Evolutionary conservation across 768 basidiomycete species (phyloP).

Genomic region (Leccinum imitatum): DNA sequence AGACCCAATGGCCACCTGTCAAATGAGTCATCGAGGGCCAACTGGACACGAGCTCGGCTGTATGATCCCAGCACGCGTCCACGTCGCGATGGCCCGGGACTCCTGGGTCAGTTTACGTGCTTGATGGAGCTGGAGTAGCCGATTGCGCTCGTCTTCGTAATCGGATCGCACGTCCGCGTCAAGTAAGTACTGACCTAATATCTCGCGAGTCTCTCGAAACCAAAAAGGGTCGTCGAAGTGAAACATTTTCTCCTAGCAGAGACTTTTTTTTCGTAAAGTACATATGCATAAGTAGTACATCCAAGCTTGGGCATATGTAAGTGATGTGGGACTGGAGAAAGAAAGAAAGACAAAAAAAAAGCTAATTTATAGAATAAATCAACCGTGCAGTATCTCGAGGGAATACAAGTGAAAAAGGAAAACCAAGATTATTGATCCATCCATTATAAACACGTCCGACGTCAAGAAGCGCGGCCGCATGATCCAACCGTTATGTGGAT

Average conservation of each 20-base stretch:
- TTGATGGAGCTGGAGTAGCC: not conserved
- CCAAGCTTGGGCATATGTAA: not conserved
- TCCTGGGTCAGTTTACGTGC: not conserved
- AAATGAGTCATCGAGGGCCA: not conserved
- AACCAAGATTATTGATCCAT: constrained; percentile 5
- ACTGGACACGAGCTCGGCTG: not conserved
- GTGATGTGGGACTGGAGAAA: not conserved
- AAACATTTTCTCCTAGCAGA: not conserved
- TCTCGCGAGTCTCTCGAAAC: not conserved
- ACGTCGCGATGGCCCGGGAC: too few species aligned
- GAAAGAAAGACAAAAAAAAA: not conserved
- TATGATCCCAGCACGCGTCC: too few species aligned
- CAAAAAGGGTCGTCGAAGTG: not conserved
- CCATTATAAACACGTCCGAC: not conserved
- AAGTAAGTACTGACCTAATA: not conserved
- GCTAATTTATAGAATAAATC: constrained; percentile 30
- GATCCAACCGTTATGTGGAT: constrained; percentile 1
- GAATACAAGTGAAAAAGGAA: not conserved
- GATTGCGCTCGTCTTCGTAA: not conserved
- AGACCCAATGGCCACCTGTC: too few species aligned
- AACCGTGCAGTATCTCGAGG: constrained; percentile 1
- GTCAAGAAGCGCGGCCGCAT: not conserved
- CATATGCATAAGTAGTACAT: not conserved
- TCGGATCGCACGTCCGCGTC: not conserved
- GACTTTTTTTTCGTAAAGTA: constrained; percentile 18